Percentiles rank a stretch among this genome's conserved stretches.
phyloP scores from a whole-genome alignment of 2,329 filamentous ascomycete genomes.

The Ophiostoma himal-ulmi region DNA sequence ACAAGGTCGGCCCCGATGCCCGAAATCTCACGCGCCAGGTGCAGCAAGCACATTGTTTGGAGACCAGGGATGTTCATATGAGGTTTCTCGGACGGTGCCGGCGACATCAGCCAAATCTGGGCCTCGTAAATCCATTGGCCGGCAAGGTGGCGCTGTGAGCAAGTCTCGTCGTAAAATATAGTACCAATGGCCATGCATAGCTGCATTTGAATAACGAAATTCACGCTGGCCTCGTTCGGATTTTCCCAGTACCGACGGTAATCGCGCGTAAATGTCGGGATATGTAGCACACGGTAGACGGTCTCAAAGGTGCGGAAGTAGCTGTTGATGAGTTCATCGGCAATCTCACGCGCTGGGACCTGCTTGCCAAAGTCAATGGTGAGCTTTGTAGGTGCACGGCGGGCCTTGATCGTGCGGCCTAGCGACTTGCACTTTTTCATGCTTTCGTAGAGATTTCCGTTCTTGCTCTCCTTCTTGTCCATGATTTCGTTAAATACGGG shows the following conservation, averaged over 20 bases:
- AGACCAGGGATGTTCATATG: slow-evolving; percentile 44
- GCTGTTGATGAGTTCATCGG: slow-evolving; percentile 46
- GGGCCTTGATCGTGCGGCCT: slow-evolving; percentile 47
- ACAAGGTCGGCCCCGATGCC: slow-evolving; percentile 41
- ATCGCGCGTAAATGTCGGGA: slow-evolving; percentile 50
- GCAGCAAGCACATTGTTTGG: slow-evolving; percentile 49
- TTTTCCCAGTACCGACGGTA: slow-evolving; percentile 48
- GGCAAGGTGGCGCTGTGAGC: slow-evolving; percentile 40
- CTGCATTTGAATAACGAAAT: slow-evolving; percentile 49
- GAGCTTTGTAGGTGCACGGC: slow-evolving; percentile 30
- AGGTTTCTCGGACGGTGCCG: slow-evolving; percentile 41
- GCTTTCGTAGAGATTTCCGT: slow-evolving; percentile 32
- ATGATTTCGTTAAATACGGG: slow-evolving; percentile 42
- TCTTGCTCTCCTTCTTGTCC: slow-evolving; percentile 35
- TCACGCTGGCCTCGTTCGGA: slow-evolving; percentile 35
- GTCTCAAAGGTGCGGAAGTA: slow-evolving; percentile 54
- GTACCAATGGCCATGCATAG: slow-evolving; percentile 49
- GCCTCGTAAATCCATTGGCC: slow-evolving; percentile 49
- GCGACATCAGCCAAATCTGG: slow-evolving; percentile 44
- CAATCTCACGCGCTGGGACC: slow-evolving; percentile 37
- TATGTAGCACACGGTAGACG: slow-evolving; percentile 51
- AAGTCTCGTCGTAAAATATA: slow-evolving; percentile 42
- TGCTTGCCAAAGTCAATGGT: slow-evolving; percentile 36
- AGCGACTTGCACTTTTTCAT: slow-evolving; percentile 50
- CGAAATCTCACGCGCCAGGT: slow-evolving; percentile 43